A percentile compares a stretch with the other conserved stretches of the same genome.
Conservation (phyloP, 257 asterid genomes). For the Rehmannia glutinosa region DNA sequence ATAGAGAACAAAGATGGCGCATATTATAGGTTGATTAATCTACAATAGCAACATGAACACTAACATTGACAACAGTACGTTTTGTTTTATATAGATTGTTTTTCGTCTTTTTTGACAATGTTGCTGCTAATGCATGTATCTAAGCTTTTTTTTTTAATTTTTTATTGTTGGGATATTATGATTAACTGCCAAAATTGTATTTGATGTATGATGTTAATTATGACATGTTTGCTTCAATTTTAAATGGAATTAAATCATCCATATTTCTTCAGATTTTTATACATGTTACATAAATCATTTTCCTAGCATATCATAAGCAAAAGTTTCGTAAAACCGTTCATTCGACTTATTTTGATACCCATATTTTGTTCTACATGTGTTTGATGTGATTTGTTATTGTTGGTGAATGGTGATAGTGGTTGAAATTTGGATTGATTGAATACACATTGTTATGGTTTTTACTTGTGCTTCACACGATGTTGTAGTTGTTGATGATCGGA, state of each 20-base stretch:
- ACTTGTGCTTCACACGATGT: too few species aligned
- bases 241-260: not conserved
- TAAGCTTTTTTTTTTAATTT: slow-evolving; percentile 12
- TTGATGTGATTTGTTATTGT: too few species aligned
- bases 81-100: not conserved
- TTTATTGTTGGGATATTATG: not conserved
- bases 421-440: too few species aligned
- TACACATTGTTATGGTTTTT: too few species aligned
- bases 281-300: too few species aligned
- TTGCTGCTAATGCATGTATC: slow-evolving; percentile 18
- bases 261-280: too few species aligned
- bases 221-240: not conserved
- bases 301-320: too few species aligned
- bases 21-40: slow-evolving; percentile 57
- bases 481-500: too few species aligned
- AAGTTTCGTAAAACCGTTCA: too few species aligned
- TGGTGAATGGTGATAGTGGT: too few species aligned
- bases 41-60: slow-evolving; percentile 55
- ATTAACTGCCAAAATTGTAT: not conserved
- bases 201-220: not conserved
- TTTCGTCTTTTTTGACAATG: not conserved
- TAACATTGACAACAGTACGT: slow-evolving; percentile 12
- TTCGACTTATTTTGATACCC: too few species aligned
- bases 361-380: too few species aligned
- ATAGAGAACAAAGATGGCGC: slow-evolving; percentile 69